Evolutionary conservation across 1,284 basidiomycete genomes (phyloP), one percentile per base, ranked within the genome.

Genomic region (Ustilago loliicola): DNA sequence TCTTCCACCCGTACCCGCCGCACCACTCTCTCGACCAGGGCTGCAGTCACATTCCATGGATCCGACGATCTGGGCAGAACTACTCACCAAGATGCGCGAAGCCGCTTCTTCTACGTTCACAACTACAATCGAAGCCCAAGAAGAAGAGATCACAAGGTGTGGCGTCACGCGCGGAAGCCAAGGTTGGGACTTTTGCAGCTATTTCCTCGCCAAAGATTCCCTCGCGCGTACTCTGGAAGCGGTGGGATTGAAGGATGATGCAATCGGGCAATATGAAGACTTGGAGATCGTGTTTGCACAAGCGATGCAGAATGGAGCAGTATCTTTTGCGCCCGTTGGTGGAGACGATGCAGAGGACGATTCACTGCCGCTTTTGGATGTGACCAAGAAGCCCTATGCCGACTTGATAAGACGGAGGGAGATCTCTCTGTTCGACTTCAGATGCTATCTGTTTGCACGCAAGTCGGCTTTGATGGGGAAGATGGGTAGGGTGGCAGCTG

Each of bases 401-500:
- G 93, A 95, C 64, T 89, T 97, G 61, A 94, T 98, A 61, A 89
- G 95, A n/a, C 90, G 92, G 15, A 96, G 95, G 86, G 90, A 91
- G 19, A 96, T 99, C 74, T 93, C 94, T 2, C 90, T 98, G 8
- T 98, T 98, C 84, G 97, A 99, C 87, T 93, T 98, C 80, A 90
- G 95, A 56, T 90, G 93, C 82, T 99, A 98, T 86, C 89, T 99
- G 21, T 92, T 98, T 71, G 92, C 94, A 6, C 90, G 94, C 34
- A 94, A 97, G 86, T 94, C 93, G 60, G 88, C 89, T 58, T 88
- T 98, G 36, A 88, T 98, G 2, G 93, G 91, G 54, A 91, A 91
- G 79, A 86, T 94, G 75, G 92, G 92, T 0, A 89, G 90, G 34
- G 87, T 93, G 1, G 89, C 89, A 10, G 92, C 94, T 52, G 89